These are phyloP conservation scores for Phialocephala subalpina DNA, from an alignment of 2,329 filamentous ascomycete genomes.

Conservation along the genomic window DNA sequence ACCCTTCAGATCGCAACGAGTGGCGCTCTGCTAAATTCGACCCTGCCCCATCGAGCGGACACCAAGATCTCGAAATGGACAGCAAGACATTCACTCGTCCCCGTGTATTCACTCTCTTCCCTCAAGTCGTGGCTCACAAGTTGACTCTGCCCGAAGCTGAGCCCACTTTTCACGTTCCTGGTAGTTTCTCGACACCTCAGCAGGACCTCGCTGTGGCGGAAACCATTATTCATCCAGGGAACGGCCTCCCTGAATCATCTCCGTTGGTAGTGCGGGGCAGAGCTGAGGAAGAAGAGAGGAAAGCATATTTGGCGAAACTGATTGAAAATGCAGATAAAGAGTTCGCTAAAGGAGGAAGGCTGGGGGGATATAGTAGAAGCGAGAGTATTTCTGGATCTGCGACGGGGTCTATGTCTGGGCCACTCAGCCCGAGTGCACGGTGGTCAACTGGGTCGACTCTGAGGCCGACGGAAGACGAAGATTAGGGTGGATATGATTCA, in stretches of 20 bases:
- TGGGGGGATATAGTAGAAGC: slow-evolving; percentile 7
- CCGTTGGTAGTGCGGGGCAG: slow-evolving; percentile 26
- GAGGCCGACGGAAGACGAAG: slow-evolving; percentile 10
- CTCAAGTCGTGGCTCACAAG: slow-evolving; percentile 20
- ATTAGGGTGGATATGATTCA: not conserved
- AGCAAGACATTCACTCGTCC: slow-evolving; percentile 24
- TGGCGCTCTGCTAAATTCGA: slow-evolving; percentile 30
- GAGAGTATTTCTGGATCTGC: slow-evolving; percentile 13
- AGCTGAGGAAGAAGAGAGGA: slow-evolving; percentile 14
- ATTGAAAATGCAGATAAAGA: slow-evolving; percentile 23
- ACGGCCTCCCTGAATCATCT: slow-evolving; percentile 28
- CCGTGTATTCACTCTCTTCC: slow-evolving; percentile 29
- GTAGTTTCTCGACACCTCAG: not conserved
- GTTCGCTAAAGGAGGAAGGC: slow-evolving; percentile 1
- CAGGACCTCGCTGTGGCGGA: not conserved
- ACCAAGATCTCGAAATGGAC: slow-evolving; percentile 17
- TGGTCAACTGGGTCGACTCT: slow-evolving; percentile 12
- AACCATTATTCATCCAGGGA: slow-evolving; percentile 23
- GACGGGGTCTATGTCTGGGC: slow-evolving; percentile 16
- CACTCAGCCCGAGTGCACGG: slow-evolving; percentile 22
- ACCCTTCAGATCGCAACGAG: slow-evolving; percentile 22
- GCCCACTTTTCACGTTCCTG: slow-evolving; percentile 2
- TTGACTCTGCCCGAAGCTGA: slow-evolving; percentile 15
- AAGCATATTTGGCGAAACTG: slow-evolving; percentile 16
- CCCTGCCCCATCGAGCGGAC: slow-evolving; percentile 11